These are phyloP conservation scores for Phoma herbarum DNA, from an alignment of 2,329 filamentous ascomycete species.

Conservation along the genomic window DNA sequence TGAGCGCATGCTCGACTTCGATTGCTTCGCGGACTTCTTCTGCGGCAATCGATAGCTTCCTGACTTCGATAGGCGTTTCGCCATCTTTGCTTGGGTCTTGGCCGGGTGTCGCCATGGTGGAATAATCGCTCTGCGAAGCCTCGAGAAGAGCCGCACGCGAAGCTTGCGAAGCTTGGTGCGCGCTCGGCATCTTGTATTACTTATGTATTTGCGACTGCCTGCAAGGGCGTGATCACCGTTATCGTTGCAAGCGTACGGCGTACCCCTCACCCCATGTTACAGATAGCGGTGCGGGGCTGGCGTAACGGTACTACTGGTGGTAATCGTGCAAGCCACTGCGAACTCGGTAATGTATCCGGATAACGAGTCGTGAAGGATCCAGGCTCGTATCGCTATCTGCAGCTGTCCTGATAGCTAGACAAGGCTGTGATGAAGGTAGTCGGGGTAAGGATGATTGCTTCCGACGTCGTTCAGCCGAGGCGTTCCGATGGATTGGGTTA, in stretches of 20 bases:
- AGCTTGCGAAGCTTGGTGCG: constrained; percentile 13
- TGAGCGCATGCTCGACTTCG: constrained; percentile 47
- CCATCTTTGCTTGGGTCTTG: constrained; percentile 7
- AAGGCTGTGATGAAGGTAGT: neutral
- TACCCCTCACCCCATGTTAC: constrained; percentile 15
- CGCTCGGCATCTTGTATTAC: constrained; percentile 16
- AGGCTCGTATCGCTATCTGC: constrained; percentile 2
- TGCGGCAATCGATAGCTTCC: constrained; percentile 21
- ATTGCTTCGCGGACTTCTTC: constrained; percentile 48
- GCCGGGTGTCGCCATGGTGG: constrained; percentile 8
- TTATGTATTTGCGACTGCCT: neutral
- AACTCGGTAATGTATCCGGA: constrained; percentile 9
- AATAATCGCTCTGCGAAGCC: neutral
- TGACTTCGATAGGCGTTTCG: constrained; percentile 10
- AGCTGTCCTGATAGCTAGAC: neutral
- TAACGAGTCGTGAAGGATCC: constrained; percentile 7
- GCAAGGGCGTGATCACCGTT: constrained; percentile 15
- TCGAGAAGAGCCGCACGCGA: constrained; percentile 3
- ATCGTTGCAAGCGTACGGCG: constrained; percentile 9
- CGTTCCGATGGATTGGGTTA: neutral
- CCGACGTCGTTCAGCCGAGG: neutral
- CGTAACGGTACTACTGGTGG: neutral
- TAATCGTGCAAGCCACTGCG: neutral
- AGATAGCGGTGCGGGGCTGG: constrained; percentile 18
- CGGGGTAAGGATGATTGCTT: neutral